Conservation (phyloP, 2,329 filamentous ascomycete species). For the Pseudocercospora vitis region DNA sequence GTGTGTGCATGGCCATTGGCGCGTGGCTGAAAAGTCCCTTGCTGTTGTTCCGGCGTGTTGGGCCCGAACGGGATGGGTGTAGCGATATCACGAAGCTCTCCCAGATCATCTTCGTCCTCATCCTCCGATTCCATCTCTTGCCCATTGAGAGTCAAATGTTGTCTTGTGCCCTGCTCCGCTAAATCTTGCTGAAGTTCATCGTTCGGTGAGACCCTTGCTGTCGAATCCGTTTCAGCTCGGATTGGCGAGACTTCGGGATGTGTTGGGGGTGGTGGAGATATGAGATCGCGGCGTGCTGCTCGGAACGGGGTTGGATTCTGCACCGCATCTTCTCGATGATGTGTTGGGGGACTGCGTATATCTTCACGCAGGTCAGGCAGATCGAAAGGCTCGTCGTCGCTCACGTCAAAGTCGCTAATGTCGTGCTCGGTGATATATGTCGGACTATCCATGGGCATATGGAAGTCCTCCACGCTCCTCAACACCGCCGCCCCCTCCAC, state of each 20-base stretch:
- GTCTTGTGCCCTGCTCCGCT: slow-evolving; percentile 5
- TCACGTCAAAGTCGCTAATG: slow-evolving; percentile 30
- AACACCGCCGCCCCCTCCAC: slow-evolving; percentile 27
- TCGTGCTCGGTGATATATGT: slow-evolving; percentile 23
- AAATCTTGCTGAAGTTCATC: slow-evolving; percentile 7
- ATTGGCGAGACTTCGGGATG: slow-evolving; percentile 26
- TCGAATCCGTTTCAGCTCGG: slow-evolving; percentile 13
- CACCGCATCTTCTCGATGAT: slow-evolving; percentile 7
- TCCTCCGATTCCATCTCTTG: slow-evolving; percentile 13
- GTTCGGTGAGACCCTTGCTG: slow-evolving; percentile 8
- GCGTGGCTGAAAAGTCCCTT: slow-evolving; percentile 18
- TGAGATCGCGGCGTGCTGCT: slow-evolving; percentile 8
- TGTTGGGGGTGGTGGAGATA: slow-evolving; percentile 9
- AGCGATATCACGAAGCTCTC: slow-evolving; percentile 27
- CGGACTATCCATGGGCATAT: slow-evolving; percentile 20
- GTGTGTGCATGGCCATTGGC: slow-evolving; percentile 9
- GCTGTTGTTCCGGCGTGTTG: slow-evolving; percentile 18
- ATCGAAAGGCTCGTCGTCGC: slow-evolving; percentile 20
- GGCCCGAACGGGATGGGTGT: slow-evolving; percentile 27
- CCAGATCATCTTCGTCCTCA: slow-evolving; percentile 16
- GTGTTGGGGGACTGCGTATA: neutral
- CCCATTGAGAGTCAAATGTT: slow-evolving; percentile 7
- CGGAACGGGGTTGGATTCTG: slow-evolving; percentile 4
- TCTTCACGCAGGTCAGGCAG: slow-evolving; percentile 5
- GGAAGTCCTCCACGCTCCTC: slow-evolving; percentile 26